A percentile compares a stretch with the other conserved stretches of the same genome.
These are phyloP conservation scores for Psilocybe sp. DNA, from an alignment of 768 basidiomycete species.

Conservation along the genomic window DNA sequence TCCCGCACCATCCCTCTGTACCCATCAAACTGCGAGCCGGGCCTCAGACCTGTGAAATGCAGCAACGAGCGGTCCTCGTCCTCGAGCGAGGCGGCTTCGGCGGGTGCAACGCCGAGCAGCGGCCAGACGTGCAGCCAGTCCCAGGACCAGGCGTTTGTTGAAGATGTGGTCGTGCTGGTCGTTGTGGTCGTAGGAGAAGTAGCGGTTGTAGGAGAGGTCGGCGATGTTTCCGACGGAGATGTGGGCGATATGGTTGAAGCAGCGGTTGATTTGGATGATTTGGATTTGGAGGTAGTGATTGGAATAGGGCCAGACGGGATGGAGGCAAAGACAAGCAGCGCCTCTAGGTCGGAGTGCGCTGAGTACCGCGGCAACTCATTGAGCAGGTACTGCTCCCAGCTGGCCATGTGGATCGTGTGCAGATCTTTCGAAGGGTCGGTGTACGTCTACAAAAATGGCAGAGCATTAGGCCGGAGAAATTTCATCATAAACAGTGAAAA, in stretches of 20 bases:
- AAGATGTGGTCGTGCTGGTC: no score
- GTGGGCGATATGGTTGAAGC: no score
- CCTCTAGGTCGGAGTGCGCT: slow-evolving; percentile 12
- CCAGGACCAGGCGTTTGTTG: slow-evolving; percentile 7
- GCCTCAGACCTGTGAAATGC: slow-evolving; percentile 17
- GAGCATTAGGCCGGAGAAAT: no score
- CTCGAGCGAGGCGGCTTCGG: slow-evolving; percentile 11
- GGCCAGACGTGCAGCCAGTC: slow-evolving; percentile 25
- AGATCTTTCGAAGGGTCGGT: slow-evolving; percentile 21
- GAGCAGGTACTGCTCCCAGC: slow-evolving; percentile 20
- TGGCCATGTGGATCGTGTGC: slow-evolving; percentile 15
- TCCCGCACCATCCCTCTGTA: slow-evolving; percentile 20
- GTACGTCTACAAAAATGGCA: slow-evolving; percentile 16
- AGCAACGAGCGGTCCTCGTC: slow-evolving; percentile 13
- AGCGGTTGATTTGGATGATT: no score
- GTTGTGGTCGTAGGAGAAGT: no score
- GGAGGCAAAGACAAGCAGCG: slow-evolving; percentile 20
- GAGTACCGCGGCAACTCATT: slow-evolving; percentile 14
- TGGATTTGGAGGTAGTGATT: no score
- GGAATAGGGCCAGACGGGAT: slow-evolving; percentile 11
- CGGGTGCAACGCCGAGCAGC: slow-evolving; percentile 15
- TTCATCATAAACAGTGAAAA: no score
- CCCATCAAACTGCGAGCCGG: slow-evolving; percentile 15
- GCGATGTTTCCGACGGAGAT: no score
- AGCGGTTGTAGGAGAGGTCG: no score